Evolutionary conservation across 169 alveolate species (phyloP).

Genomic region (Theileria equi): DNA sequence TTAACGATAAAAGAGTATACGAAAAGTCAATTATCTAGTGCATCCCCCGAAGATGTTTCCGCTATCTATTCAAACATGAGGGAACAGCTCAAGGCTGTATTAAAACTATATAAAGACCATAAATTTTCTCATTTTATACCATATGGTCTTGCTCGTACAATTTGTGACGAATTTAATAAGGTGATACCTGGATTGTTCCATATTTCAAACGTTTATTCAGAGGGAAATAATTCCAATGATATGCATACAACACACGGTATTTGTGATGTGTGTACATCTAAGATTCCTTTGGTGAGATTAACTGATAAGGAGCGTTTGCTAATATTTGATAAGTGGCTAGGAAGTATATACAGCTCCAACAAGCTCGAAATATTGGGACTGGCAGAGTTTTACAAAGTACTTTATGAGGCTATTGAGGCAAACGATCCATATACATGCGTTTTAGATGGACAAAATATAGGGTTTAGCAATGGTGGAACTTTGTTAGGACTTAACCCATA

Average conservation of each 20-base stretch:
- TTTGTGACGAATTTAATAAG: neutral
- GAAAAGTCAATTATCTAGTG: no score
- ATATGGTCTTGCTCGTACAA: neutral
- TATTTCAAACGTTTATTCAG: neutral
- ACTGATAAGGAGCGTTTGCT: conserved; percentile 23
- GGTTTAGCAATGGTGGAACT: conserved; percentile 24
- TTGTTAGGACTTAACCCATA: no score
- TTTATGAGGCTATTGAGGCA: conserved; percentile 1
- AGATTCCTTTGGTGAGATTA: conserved; percentile 10
- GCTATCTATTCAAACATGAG: neutral
- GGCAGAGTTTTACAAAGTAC: conserved; percentile 37
- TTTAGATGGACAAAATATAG: conserved; percentile 59
- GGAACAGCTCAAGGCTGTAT: neutral
- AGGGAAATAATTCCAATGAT: neutral
- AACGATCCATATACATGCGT: conserved; percentile 52
- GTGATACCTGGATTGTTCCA: conserved; percentile 12
- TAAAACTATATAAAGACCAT: conserved; percentile 2
- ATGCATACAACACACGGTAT: conserved; percentile 19
- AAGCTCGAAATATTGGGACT: conserved; percentile 27
- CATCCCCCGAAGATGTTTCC: no score
- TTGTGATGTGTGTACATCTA: conserved; percentile 12
- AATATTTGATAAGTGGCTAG: conserved; percentile 35
- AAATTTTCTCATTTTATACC: neutral
- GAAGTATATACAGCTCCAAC: conserved; percentile 32
- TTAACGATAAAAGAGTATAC: no score